phyloP scores from a whole-genome alignment of 805 yeast species.

The Myxozyma mucilagina region DNA sequence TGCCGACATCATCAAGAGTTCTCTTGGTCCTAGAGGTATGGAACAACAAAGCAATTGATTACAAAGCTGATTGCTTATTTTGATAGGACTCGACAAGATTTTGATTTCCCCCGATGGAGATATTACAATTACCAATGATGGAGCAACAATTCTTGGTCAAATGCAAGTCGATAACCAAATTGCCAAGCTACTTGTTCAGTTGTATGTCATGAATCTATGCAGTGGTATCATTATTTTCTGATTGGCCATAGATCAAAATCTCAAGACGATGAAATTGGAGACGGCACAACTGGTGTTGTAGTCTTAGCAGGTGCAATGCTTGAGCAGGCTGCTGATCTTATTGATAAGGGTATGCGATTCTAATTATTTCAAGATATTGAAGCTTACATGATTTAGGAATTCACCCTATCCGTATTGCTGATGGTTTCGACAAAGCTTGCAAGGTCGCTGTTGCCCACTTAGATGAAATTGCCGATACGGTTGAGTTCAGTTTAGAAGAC shows the following conservation, averaged over 20 bases:
- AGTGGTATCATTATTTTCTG: neutral
- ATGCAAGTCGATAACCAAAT: slow-evolving; percentile 96
- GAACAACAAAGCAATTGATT: neutral
- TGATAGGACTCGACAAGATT: slow-evolving; percentile 82
- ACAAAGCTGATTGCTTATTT: neutral
- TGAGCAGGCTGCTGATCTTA: slow-evolving; percentile 91
- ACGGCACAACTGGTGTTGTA: slow-evolving; percentile 98
- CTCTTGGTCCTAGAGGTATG: slow-evolving; percentile 86
- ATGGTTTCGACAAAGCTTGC: slow-evolving; percentile 97
- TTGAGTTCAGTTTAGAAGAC: slow-evolving; percentile 52
- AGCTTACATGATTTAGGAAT: slow-evolving; percentile 57
- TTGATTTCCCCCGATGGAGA: slow-evolving; percentile 95
- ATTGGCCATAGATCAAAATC: slow-evolving; percentile 54
- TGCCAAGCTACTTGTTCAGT: slow-evolving; percentile 91
- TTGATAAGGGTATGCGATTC: slow-evolving; percentile 57
- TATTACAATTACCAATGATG: slow-evolving; percentile 96
- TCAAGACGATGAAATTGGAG: slow-evolving; percentile 98
- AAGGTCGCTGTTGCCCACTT: slow-evolving; percentile 79
- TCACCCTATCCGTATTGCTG: slow-evolving; percentile 94
- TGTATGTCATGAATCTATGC: slow-evolving; percentile 43
- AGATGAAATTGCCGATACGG: slow-evolving; percentile 71
- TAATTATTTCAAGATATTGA: neutral
- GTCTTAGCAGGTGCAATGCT: slow-evolving; percentile 91
- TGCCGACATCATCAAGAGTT: slow-evolving; percentile 85
- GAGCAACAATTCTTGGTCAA: slow-evolving; percentile 93